Base-by-base conservation (phyloP, 2,329 filamentous ascomycete species). In the Hirsutella thompsonii region DNA sequence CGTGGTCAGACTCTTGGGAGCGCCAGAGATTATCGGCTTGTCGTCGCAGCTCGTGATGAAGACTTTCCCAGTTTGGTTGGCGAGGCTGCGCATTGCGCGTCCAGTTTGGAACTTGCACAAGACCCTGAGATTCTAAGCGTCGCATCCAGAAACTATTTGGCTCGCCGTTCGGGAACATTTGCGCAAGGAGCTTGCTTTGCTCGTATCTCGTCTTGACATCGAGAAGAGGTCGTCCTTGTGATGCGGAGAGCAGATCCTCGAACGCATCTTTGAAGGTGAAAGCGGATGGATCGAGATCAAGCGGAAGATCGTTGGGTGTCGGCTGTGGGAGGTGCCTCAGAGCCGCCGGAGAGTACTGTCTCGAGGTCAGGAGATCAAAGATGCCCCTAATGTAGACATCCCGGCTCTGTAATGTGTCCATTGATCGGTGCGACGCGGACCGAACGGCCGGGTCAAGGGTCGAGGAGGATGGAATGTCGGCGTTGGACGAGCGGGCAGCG, bases 251-350 rank as follows among this genome's bases (percentile, higher is more conserved):
- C 14, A 78, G 63, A 46, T 77, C 73, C 49, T 77, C 72, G 45
- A 76, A 76, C 37, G 73, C 72, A 47, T 76, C 72, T 26, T 68
- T 61, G 47, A 74, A 77, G 8, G 68, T 71, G 49, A 74, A 73
- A 28, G 59, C 49, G 32, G 50, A 52, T 11, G 55, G 37, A 42
- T 66, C 60, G 26, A 58, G 45, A 36, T 58, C 56, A 4, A 54
- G 44, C 8, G 66, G 61, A 2, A 63, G 56, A 46, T 69, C 69
- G 8, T 53, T 60, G 1, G 72, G 71, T 0, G 59, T 50, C 2
- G 73, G 73, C 44, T 67, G 69, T 8, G 57, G 62, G 8, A 74
- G 59, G 42, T 62, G 52, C 36, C 59, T 59, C 16, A 76, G 64
- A 30, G 51, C 48, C 5, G 51, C 32, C 8, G 58, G 58, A 14